Percentiles rank a stretch among this genome's conserved stretches.
Evolutionary conservation across 768 basidiomycete species (phyloP).

Genomic region (Naematelia aurantialba): DNA sequence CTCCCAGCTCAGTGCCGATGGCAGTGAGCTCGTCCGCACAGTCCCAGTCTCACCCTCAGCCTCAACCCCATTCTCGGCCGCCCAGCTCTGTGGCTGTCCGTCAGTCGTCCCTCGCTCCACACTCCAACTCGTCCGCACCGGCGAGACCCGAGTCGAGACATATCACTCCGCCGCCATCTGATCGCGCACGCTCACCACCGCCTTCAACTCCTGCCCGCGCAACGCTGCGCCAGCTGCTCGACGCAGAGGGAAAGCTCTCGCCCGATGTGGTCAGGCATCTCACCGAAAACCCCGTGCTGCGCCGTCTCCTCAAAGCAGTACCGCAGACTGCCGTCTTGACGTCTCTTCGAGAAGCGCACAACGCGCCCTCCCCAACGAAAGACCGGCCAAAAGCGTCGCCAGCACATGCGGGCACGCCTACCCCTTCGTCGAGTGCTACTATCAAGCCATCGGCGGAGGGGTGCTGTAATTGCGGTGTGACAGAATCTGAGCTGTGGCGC

Average conservation of each 20-base stretch:
- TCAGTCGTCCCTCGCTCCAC: conserved; percentile 22
- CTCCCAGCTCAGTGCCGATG: conserved; percentile 21
- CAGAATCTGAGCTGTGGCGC: conserved; percentile 28
- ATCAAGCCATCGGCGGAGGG: conserved; percentile 11
- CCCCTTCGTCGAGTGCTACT: conserved; percentile 5
- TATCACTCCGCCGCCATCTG: conserved; percentile 31
- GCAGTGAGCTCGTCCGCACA: conserved; percentile 1
- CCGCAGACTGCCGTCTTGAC: conserved; percentile 15
- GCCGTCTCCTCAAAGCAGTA: conserved; percentile 34
- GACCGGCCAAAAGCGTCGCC: conserved; percentile 15
- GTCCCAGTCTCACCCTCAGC: too few species aligned
- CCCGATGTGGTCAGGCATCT: conserved; percentile 35
- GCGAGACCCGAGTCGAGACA: conserved; percentile 9
- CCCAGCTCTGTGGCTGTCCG: background rate
- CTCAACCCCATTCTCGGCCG: background rate
- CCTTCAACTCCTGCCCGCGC: conserved; percentile 38
- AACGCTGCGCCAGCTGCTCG: conserved; percentile 31
- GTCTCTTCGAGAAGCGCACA: conserved; percentile 2
- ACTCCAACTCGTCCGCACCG: background rate
- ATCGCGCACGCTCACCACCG: conserved; percentile 31
- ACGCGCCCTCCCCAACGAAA: conserved; percentile 4
- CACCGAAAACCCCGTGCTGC: conserved; percentile 32
- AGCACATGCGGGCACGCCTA: conserved; percentile 14
- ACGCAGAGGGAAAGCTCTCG: conserved; percentile 34
- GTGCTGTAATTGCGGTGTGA: conserved; percentile 41